phyloP scores from a whole-genome alignment of 768 basidiomycete genomes.

The Sporobolomyces roseus region DNA sequence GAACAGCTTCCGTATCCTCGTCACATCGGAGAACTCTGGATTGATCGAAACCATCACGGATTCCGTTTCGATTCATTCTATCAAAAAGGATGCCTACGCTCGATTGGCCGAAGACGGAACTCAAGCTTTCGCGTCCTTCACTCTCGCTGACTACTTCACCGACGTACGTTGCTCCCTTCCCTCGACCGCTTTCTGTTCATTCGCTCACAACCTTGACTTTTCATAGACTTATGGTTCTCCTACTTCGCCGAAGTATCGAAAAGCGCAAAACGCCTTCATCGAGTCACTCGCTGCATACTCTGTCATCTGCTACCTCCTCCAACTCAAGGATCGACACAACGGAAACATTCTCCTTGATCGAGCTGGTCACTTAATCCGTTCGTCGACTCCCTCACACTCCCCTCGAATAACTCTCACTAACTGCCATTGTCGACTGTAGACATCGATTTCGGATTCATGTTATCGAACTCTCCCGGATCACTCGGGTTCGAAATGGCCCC shows the following conservation, averaged over 20 bases:
- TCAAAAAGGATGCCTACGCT: conserved; percentile 98
- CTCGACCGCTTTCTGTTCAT: neutral
- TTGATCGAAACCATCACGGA: conserved; percentile 98
- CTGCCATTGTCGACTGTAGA: conserved; percentile 48
- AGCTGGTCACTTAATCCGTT: conserved; percentile 79
- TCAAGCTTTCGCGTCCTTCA: conserved; percentile 57
- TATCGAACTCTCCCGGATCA: conserved; percentile 93
- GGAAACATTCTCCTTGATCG: conserved; percentile 95
- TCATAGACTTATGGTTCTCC: conserved; percentile 82
- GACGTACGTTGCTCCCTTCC: conserved; percentile 56
- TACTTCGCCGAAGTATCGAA: conserved; percentile 75
- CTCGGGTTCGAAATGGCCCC: conserved; percentile 99
- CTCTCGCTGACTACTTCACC: conserved; percentile 85
- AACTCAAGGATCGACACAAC: conserved; percentile 98
- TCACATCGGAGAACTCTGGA: conserved; percentile 87
- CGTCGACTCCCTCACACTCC: neutral
- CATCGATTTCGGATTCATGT: conserved; percentile 98
- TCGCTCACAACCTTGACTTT: neutral
- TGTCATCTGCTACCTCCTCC: conserved; percentile 88
- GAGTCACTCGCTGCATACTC: conserved; percentile 67
- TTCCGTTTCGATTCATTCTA: conserved; percentile 95
- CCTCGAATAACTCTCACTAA: neutral
- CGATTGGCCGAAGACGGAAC: conserved; percentile 60
- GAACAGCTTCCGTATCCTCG: conserved; percentile 84
- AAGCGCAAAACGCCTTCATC: conserved; percentile 83